phyloP scores from a whole-genome alignment of 163 green algal species.

The Chlamydomonas reinhardtii region DNA sequence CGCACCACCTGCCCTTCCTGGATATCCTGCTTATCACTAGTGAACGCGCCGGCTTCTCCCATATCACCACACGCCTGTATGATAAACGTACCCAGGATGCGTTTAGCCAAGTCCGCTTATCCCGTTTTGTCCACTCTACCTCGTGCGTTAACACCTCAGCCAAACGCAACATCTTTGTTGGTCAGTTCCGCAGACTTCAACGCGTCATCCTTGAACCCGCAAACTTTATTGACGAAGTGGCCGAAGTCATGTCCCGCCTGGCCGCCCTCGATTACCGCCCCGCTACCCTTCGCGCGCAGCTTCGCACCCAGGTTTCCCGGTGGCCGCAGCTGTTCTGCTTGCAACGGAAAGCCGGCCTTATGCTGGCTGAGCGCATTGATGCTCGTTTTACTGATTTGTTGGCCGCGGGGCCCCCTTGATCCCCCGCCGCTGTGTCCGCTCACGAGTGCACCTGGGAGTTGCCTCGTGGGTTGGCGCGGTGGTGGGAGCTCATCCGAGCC shows the following conservation, averaged over 20 bases:
- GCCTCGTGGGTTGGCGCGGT: too few relatives aligned
- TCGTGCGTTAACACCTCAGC: not conserved
- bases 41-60: too few relatives aligned
- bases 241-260: not conserved
- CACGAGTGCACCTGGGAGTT: too few relatives aligned
- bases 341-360: too few relatives aligned
- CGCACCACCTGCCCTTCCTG: not conserved
- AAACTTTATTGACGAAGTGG: not conserved
- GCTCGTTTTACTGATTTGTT: too few relatives aligned
- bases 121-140: not conserved
- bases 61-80: not conserved
- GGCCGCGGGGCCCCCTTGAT: too few relatives aligned
- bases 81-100: not conserved
- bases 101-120: not conserved
- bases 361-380: too few relatives aligned
- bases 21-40: not conserved
- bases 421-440: too few relatives aligned
- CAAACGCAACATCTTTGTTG: not conserved
- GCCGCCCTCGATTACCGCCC: not conserved
- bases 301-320: too few relatives aligned
- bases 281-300: too few relatives aligned
- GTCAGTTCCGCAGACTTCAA: not conserved
- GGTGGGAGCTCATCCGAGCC: too few relatives aligned
- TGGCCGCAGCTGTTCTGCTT: too few relatives aligned
- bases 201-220: not conserved